Conservation (phyloP, 805 yeast species). For the Ascoidea asiatica region DNA sequence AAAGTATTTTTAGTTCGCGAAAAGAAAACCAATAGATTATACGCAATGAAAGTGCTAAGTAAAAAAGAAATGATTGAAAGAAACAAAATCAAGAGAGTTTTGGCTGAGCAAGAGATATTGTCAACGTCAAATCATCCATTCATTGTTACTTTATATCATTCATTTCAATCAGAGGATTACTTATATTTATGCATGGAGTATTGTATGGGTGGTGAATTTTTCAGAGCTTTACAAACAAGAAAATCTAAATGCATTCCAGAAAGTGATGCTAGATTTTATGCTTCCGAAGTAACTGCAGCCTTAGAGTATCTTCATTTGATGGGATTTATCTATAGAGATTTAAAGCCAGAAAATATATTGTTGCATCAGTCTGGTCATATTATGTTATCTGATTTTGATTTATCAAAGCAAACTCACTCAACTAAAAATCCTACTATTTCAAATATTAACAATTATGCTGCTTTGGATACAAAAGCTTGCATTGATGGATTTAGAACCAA, state of each 20-base stretch:
- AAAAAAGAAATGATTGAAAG: slow-evolving; percentile 92
- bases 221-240: slow-evolving; percentile 88
- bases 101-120: slow-evolving; percentile 93
- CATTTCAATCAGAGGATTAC: slow-evolving; percentile 89
- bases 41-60: slow-evolving; percentile 85
- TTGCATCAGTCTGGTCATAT: slow-evolving; percentile 96
- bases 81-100: slow-evolving; percentile 85
- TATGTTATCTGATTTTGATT: slow-evolving; percentile 93
- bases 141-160: slow-evolving; percentile 89
- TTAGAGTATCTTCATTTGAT: slow-evolving; percentile 87
- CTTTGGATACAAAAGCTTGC: slow-evolving; percentile 86
- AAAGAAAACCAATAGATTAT: slow-evolving; percentile 55
- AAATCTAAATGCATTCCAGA: slow-evolving; percentile 77
- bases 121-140: slow-evolving; percentile 96
- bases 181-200: slow-evolving; percentile 94
- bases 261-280: slow-evolving; percentile 83
- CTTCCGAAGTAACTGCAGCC: slow-evolving; percentile 95
- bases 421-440: slow-evolving; percentile 67
- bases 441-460: slow-evolving; percentile 20
- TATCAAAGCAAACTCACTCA: slow-evolving; percentile 76
- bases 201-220: slow-evolving; percentile 98
- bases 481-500: slow-evolving; percentile 94
- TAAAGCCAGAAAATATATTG: slow-evolving; percentile 91
- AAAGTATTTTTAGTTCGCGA: slow-evolving; percentile 88
- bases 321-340: slow-evolving; percentile 95